A percentile compares a stretch with the other conserved stretches of the same genome.
Evolutionary conservation across 108 stramenopile species (phyloP).

Genomic region (Schizochytrium sp.): DNA sequence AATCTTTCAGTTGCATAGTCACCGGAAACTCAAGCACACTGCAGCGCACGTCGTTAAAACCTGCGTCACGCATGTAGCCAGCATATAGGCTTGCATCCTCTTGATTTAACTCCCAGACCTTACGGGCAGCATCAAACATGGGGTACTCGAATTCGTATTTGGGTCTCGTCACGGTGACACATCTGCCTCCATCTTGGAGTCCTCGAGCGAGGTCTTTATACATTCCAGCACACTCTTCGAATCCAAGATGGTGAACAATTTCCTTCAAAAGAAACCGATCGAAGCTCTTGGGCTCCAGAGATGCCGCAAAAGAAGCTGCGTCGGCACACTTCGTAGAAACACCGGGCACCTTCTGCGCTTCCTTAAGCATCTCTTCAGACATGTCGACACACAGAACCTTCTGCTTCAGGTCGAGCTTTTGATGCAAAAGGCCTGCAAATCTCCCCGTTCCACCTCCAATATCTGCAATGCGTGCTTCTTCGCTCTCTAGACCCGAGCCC

Average conservation of each 20-base stretch:
- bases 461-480: background rate
- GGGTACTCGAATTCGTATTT: conserved; percentile 11
- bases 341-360: background rate
- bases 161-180: conserved; percentile 3
- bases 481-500: background rate
- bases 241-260: background rate
- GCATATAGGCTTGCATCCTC: background rate
- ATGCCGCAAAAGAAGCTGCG: conserved; percentile 11
- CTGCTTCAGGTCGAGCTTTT: background rate
- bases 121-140: background rate
- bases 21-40: background rate
- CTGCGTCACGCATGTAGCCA: background rate
- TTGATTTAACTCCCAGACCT: background rate
- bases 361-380: conserved; percentile 6
- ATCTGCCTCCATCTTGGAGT: background rate
- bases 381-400: background rate
- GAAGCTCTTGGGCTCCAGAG: background rate
- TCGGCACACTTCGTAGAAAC: background rate
- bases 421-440: conserved; percentile 12
- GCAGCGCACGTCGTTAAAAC: background rate
- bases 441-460: conserved; percentile 25
- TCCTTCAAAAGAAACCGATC: conserved; percentile 16
- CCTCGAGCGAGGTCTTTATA: background rate
- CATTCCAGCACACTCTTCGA: background rate
- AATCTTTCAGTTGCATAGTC: background rate